Evolutionary conservation across 2,329 filamentous ascomycete species (phyloP).

Genomic region (Aspergillus aculeatinus): DNA sequence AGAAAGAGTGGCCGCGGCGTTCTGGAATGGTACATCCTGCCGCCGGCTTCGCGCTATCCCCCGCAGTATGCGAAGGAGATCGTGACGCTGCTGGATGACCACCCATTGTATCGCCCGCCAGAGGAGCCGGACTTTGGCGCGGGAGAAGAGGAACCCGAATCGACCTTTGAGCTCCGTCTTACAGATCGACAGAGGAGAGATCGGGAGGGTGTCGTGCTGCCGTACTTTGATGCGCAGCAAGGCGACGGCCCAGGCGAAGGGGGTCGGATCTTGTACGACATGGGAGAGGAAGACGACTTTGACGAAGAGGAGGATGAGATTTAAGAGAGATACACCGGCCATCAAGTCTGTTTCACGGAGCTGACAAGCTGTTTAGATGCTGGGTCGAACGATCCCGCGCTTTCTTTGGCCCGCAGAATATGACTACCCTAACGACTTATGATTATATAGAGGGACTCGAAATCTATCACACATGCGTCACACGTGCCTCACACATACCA

Average conservation of each 20-base stretch:
- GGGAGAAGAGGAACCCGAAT: constrained; percentile 60
- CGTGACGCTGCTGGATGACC: constrained; percentile 69
- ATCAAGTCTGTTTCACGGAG: too few species aligned
- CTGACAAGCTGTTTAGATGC: too few species aligned
- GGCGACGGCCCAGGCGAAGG: constrained; percentile 71
- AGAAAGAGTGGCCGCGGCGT: constrained; percentile 78
- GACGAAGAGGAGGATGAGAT: constrained; percentile 95
- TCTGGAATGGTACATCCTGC: constrained; percentile 65
- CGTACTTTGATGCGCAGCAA: constrained; percentile 95
- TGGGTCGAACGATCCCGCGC: background rate
- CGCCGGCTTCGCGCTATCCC: constrained; percentile 46
- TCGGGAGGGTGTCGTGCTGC: constrained; percentile 83
- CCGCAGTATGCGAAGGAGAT: constrained; percentile 51
- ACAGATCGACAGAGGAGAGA: constrained; percentile 89
- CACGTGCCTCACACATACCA: background rate
- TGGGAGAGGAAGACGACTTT: constrained; percentile 95
- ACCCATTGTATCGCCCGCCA: constrained; percentile 64
- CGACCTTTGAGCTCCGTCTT: constrained; percentile 81
- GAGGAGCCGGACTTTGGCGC: constrained; percentile 40
- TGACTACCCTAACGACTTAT: background rate
- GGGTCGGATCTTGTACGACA: constrained; percentile 91
- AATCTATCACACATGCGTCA: background rate
- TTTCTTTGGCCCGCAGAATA: background rate
- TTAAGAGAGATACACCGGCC: constrained; percentile 37
- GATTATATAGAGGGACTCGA: background rate